Evolutionary conservation across 352 stramenopile genomes (phyloP).

Genomic region (Globisporangium recalcitrans): DNA sequence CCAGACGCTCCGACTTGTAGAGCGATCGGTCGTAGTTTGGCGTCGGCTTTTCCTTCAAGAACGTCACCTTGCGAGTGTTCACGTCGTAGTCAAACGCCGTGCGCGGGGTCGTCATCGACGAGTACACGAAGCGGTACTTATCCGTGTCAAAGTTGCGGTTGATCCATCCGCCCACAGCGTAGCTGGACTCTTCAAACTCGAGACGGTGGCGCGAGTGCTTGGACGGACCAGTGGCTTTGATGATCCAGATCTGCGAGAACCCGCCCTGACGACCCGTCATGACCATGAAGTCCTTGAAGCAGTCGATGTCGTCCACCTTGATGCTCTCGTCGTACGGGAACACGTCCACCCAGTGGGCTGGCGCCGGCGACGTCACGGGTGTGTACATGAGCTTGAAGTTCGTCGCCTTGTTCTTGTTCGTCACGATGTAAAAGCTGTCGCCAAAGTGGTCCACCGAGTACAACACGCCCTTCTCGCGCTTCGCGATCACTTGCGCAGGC

Average conservation of each 20-base stretch:
- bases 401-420: slow-evolving; percentile 89
- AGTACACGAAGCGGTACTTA: slow-evolving; percentile 89
- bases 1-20: slow-evolving; percentile 90
- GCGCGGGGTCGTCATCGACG: slow-evolving; percentile 90
- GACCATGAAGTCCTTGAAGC: slow-evolving; percentile 87
- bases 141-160: slow-evolving; percentile 89
- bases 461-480: slow-evolving; percentile 61
- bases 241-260: slow-evolving; percentile 83
- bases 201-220: slow-evolving; percentile 58
- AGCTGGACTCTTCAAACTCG: slow-evolving; percentile 88
- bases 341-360: slow-evolving; percentile 84
- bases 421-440: slow-evolving; percentile 90
- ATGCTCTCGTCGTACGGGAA: slow-evolving; percentile 76
- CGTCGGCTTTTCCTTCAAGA: slow-evolving; percentile 92
- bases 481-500: slow-evolving; percentile 50
- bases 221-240: slow-evolving; percentile 47
- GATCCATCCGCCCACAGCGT: slow-evolving; percentile 68
- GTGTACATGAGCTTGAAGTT: slow-evolving; percentile 93
- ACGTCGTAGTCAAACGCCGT: slow-evolving; percentile 87
- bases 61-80: slow-evolving; percentile 41
- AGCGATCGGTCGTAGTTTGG: slow-evolving; percentile 90
- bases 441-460: slow-evolving; percentile 88
- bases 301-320: slow-evolving; percentile 84
- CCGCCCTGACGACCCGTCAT: slow-evolving; percentile 81
- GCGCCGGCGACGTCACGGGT: slow-evolving; percentile 35